These are phyloP conservation scores for Dioszegia hungarica DNA, from an alignment of 768 basidiomycete genomes.

Conservation along the genomic window DNA sequence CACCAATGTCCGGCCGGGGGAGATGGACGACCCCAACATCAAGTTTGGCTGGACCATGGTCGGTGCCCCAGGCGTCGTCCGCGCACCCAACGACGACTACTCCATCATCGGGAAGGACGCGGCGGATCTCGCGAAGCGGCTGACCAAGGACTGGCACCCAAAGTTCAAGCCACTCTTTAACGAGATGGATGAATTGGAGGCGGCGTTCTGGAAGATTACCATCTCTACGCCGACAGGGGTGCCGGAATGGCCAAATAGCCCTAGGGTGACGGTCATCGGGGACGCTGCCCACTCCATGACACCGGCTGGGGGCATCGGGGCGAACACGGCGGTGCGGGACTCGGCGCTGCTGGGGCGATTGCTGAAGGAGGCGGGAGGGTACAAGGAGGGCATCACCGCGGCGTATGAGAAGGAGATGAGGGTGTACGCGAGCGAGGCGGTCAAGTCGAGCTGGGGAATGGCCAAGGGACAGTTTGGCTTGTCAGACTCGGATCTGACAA, in stretches of 20 bases:
- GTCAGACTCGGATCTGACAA: not conserved
- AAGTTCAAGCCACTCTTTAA: conserved; percentile 18
- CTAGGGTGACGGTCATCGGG: conserved; percentile 30
- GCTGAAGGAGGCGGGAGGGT: conserved; percentile 15
- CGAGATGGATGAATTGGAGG: conserved; percentile 15
- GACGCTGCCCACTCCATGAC: conserved; percentile 31
- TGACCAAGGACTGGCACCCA: conserved; percentile 13
- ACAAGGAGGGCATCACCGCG: conserved; percentile 14
- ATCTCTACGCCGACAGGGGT: conserved; percentile 17
- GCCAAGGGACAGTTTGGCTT: conserved; percentile 12
- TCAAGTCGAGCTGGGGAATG: conserved; percentile 14
- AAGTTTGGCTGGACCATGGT: conserved; percentile 24
- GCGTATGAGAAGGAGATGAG: conserved; percentile 30
- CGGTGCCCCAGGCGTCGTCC: conserved; percentile 18
- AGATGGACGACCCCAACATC: conserved; percentile 19
- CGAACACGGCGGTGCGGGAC: conserved; percentile 26
- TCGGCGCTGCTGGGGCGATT: conserved; percentile 18
- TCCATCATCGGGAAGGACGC: conserved; percentile 15
- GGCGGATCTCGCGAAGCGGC: conserved; percentile 13
- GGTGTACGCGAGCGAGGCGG: conserved; percentile 20
- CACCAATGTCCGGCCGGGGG: conserved; percentile 20
- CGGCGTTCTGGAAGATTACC: conserved; percentile 29
- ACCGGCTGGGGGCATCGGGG: conserved; percentile 27
- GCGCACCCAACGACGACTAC: conserved; percentile 21
- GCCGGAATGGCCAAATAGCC: conserved; percentile 19